Evolutionary conservation across 371 early-diverging fungal genomes (phyloP).

Genomic region (Syncephalastrum monosporum): DNA sequence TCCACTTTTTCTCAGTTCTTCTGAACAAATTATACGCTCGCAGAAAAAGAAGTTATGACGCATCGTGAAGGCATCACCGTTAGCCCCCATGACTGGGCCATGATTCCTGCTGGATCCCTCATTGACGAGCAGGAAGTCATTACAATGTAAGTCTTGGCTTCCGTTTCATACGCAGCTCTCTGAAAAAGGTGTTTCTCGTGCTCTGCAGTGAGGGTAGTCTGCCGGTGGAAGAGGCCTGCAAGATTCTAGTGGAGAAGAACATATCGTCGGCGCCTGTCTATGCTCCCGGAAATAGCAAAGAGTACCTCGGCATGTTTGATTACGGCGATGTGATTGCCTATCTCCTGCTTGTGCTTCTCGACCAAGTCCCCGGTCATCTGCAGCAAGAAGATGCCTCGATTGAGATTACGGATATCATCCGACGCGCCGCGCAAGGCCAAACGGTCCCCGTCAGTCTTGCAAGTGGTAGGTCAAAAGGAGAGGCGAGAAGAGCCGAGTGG

Average conservation of each 20-base stretch:
- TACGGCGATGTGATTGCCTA: slow-evolving; percentile 71
- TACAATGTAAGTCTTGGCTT: slow-evolving; percentile 42
- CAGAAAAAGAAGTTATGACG: slow-evolving; percentile 12
- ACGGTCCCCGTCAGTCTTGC: slow-evolving; percentile 67
- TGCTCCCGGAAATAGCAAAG: slow-evolving; percentile 34
- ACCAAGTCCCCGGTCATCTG: slow-evolving; percentile 11
- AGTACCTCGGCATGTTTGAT: slow-evolving; percentile 85
- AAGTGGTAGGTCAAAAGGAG: slow-evolving; percentile 35
- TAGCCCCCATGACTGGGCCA: slow-evolving; percentile 54
- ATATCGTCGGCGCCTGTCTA: slow-evolving; percentile 79
- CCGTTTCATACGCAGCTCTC: neutral
- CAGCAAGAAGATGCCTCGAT: slow-evolving; percentile 27
- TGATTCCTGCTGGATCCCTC: slow-evolving; percentile 50
- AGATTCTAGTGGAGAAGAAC: slow-evolving; percentile 38
- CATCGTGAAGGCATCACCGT: slow-evolving; percentile 65
- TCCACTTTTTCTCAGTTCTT: too few species aligned
- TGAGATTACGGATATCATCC: slow-evolving; percentile 61
- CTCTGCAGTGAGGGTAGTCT: slow-evolving; percentile 35
- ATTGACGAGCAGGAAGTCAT: slow-evolving; percentile 53
- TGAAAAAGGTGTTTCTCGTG: neutral
- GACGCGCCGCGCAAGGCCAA: slow-evolving; percentile 53
- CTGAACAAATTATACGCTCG: neutral
- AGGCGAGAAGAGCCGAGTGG: neutral
- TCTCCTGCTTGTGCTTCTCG: slow-evolving; percentile 35
- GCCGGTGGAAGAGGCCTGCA: slow-evolving; percentile 52